Conservation (phyloP, 2,329 filamentous ascomycete genomes). For the Metarhizium humberi region DNA sequence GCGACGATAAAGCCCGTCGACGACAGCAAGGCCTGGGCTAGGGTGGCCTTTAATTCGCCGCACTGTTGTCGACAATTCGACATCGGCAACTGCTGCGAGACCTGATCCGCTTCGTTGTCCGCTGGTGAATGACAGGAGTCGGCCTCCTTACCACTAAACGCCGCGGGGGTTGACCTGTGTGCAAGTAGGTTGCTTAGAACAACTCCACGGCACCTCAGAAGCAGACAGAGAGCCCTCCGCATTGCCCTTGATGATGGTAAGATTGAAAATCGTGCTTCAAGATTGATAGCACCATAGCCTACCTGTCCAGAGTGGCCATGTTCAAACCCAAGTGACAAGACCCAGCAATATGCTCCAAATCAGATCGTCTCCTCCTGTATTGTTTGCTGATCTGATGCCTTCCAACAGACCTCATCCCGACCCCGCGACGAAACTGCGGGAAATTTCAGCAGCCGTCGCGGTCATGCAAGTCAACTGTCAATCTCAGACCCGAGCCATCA, state of each 20-base stretch:
- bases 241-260: constrained; percentile 40
- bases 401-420: constrained; percentile 45
- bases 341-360: too few species aligned
- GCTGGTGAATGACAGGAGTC: constrained; percentile 19
- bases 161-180: constrained; percentile 2
- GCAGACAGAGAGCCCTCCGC: constrained; percentile 24
- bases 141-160: background rate
- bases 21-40: constrained; percentile 15
- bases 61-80: constrained; percentile 13
- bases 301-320: too few species aligned
- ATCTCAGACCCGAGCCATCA: constrained; percentile 88
- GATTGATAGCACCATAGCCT: background rate
- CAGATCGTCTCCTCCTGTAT: background rate
- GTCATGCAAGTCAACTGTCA: constrained; percentile 48
- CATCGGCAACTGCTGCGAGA: constrained; percentile 11
- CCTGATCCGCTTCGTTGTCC: constrained; percentile 15
- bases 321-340: too few species aligned
- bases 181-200: constrained; percentile 16
- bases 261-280: constrained; percentile 15
- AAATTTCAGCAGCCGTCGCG: constrained; percentile 49
- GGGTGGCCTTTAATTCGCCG: constrained; percentile 23
- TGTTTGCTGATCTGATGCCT: background rate
- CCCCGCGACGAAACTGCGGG: constrained; percentile 44
- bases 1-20: constrained; percentile 22
- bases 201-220: constrained; percentile 21